Conservation (phyloP, 306 rosid genomes). For the Echinosophora koreensis region DNA sequence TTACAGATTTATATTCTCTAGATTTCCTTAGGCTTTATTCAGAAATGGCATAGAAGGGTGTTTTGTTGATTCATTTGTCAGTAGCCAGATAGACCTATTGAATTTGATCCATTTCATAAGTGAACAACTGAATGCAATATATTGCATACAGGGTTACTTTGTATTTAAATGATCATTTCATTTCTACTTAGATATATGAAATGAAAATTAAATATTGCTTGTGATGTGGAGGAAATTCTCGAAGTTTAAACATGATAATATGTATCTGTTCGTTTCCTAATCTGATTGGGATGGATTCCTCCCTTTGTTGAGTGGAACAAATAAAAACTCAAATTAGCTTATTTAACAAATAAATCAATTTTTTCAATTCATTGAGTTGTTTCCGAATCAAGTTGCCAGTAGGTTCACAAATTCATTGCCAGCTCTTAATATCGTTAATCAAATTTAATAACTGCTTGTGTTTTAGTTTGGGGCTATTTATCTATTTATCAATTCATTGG, state of each 20-base stretch:
- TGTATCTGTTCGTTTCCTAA: neutral
- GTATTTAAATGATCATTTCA: neutral
- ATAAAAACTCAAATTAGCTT: too few species aligned
- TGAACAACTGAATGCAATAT: conserved; percentile 2
- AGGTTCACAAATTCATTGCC: too few species aligned
- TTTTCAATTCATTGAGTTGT: too few species aligned
- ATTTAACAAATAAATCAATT: too few species aligned
- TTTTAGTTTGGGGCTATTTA: too few species aligned
- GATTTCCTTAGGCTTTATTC: neutral
- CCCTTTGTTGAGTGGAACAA: too few species aligned
- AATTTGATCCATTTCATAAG: neutral
- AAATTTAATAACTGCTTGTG: too few species aligned
- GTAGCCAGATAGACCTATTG: neutral
- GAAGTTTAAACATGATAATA: neutral
- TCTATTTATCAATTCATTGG: too few species aligned
- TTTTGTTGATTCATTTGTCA: neutral
- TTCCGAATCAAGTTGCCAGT: too few species aligned
- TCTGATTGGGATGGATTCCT: neutral
- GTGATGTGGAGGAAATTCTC: neutral
- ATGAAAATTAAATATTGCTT: neutral
- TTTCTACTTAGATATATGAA: neutral
- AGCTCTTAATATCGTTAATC: too few species aligned
- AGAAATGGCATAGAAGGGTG: neutral
- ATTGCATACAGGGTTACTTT: neutral
- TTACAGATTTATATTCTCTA: conserved; percentile 2